phyloP scores from a whole-genome alignment of 2,329 filamentous ascomycete genomes.

The Pseudocercospora pini-densiflorae region DNA sequence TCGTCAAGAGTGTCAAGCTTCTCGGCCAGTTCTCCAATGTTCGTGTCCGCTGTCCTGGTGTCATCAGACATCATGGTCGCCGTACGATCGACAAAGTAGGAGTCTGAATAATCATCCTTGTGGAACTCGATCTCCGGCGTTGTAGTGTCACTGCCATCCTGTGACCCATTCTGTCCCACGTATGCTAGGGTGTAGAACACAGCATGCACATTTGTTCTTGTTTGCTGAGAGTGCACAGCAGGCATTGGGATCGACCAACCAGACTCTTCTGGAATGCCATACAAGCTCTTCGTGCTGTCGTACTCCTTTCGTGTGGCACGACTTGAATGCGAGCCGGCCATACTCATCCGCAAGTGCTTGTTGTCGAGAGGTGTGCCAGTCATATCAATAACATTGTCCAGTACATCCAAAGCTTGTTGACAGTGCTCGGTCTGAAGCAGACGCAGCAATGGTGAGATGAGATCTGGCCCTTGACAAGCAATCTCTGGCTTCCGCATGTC shows the following conservation, averaged over 20 bases:
- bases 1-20: slow-evolving; percentile 60
- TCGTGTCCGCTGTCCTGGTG: slow-evolving; percentile 65
- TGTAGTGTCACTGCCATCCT: slow-evolving; percentile 59
- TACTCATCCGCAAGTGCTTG: slow-evolving; percentile 96
- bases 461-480: slow-evolving; percentile 86
- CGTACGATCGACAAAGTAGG: slow-evolving; percentile 75
- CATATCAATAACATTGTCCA: slow-evolving; percentile 96
- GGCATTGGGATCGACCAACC: slow-evolving; percentile 97
- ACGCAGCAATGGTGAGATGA: slow-evolving; percentile 89
- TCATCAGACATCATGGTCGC: slow-evolving; percentile 95
- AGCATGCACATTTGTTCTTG: slow-evolving; percentile 89
- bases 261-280: slow-evolving; percentile 93
- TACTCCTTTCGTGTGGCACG: slow-evolving; percentile 90
- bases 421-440: slow-evolving; percentile 92
- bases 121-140: slow-evolving; percentile 94
- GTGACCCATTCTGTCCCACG: slow-evolving; percentile 46
- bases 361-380: slow-evolving; percentile 86
- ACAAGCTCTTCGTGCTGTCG: slow-evolving; percentile 89
- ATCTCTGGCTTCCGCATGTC: slow-evolving; percentile 94
- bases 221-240: slow-evolving; percentile 83
- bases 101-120: slow-evolving; percentile 80
- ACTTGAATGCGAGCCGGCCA: slow-evolving; percentile 82
- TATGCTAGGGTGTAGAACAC: slow-evolving; percentile 77
- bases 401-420: slow-evolving; percentile 85
- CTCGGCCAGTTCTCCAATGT: slow-evolving; percentile 79